phyloP scores from a whole-genome alignment of 371 early-diverging fungal genomes.

The Mortierella sp. region DNA sequence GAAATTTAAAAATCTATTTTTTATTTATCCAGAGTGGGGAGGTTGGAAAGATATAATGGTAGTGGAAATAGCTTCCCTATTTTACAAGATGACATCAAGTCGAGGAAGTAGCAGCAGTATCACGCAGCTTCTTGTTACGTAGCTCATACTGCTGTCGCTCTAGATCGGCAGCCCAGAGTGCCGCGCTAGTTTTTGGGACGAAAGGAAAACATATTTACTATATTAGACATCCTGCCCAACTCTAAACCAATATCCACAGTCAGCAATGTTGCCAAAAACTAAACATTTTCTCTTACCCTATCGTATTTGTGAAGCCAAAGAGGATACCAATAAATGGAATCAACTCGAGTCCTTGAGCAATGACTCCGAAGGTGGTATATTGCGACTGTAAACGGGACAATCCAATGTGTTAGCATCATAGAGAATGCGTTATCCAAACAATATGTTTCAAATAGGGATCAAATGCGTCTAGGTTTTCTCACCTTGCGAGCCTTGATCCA shows the following conservation, averaged over 20 bases:
- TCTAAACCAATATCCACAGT: background rate
- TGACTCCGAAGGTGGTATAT: conserved; percentile 52
- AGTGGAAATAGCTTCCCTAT: background rate
- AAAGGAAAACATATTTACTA: background rate
- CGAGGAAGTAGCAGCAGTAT: background rate
- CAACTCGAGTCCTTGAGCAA: conserved; percentile 54
- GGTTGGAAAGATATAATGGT: background rate
- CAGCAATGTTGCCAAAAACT: background rate
- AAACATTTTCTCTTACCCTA: conserved; percentile 42
- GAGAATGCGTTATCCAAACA: too few relatives aligned
- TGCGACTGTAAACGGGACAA: conserved; percentile 21
- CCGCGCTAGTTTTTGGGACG: conserved; percentile 23
- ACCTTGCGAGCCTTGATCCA: conserved; percentile 51
- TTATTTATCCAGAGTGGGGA: conserved; percentile 4
- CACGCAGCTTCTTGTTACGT: conserved; percentile 33
- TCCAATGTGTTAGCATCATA: background rate
- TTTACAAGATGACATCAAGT: conserved; percentile 1
- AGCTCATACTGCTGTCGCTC: conserved; percentile 49
- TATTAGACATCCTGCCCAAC: background rate
- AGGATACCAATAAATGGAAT: conserved; percentile 51
- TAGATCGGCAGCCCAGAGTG: conserved; percentile 54
- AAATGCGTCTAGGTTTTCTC: background rate
- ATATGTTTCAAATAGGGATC: too few relatives aligned
- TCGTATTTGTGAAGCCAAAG: conserved; percentile 57
- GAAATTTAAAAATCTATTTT: background rate